Percentiles rank a stretch among this genome's conserved stretches.
phyloP scores from a whole-genome alignment of 495 filamentous ascomycete species.

The Aspergillus sclerotiicarbonarius region DNA sequence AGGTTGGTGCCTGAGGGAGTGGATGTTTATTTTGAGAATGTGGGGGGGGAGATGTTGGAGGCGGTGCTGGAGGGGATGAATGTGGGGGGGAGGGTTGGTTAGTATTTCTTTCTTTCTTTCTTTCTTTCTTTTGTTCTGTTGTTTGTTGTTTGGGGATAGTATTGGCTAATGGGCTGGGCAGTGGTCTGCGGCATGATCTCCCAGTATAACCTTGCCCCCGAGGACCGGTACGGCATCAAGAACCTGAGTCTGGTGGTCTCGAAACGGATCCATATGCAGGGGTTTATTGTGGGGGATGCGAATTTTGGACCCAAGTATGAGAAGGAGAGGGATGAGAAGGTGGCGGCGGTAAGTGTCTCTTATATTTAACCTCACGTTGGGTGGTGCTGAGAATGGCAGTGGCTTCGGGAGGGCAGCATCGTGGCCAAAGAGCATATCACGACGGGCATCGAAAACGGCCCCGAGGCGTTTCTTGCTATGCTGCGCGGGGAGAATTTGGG shows the following conservation, averaged over 20 bases:
- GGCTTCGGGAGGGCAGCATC: background rate
- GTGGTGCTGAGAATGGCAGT: background rate
- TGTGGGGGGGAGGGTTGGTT: background rate
- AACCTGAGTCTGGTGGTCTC: conserved; percentile 45
- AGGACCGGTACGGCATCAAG: conserved; percentile 56
- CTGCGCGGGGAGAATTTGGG: background rate
- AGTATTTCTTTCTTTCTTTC: background rate
- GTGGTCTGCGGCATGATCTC: conserved; percentile 59
- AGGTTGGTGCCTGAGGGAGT: conserved; percentile 25
- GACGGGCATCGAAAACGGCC: background rate
- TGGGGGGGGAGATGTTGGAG: conserved; percentile 59
- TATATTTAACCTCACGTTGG: background rate
- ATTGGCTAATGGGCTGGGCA: conserved; percentile 44
- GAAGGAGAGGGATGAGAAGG: background rate
- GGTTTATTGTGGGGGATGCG: conserved; percentile 61
- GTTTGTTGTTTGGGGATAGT: background rate
- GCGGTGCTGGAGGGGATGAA: conserved; percentile 42
- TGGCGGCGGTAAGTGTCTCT: background rate
- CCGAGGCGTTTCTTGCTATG: background rate
- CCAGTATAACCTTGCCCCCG: conserved; percentile 57
- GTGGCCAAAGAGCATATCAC: background rate
- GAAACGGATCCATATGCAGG: conserved; percentile 52
- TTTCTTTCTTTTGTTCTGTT: no score
- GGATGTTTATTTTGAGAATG: conserved; percentile 63
- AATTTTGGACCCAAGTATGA: background rate